These are phyloP conservation scores for Kwoniella dendrophila DNA, from an alignment of 768 basidiomycete species.

Conservation along the genomic window DNA sequence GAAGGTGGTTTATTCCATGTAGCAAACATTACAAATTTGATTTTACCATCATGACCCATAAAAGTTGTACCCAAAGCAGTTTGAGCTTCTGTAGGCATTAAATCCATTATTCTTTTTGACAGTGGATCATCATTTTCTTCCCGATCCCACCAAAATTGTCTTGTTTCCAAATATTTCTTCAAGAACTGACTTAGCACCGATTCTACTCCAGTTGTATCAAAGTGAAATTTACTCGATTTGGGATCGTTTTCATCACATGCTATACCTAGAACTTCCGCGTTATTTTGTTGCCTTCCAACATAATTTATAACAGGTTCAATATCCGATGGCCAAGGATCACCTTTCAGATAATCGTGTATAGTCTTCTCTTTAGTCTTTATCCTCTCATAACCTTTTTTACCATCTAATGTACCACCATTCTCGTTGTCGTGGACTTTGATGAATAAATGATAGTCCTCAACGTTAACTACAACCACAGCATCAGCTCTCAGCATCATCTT, in stretches of 20 bases:
- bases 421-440: constrained; percentile 14
- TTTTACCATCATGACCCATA: constrained; percentile 37
- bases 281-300: constrained; percentile 10
- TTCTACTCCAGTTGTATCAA: constrained; percentile 13
- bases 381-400: constrained; percentile 19
- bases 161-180: constrained; percentile 22
- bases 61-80: constrained; percentile 34
- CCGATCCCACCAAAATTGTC: constrained; percentile 45
- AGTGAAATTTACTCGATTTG: constrained; percentile 12
- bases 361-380: constrained; percentile 22
- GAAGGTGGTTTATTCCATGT: constrained; percentile 44
- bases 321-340: constrained; percentile 35
- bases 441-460: constrained; percentile 49
- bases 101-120: constrained; percentile 25
- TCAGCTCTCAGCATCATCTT: constrained; percentile 40
- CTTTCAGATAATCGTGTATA: constrained; percentile 34
- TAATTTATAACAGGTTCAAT: constrained; percentile 42
- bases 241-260: constrained; percentile 2
- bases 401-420: neutral
- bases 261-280: constrained; percentile 20
- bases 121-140: constrained; percentile 31
- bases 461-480: constrained; percentile 39
- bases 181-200: constrained; percentile 29
- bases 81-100: constrained; percentile 38
- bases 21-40: constrained; percentile 40